phyloP scores from a whole-genome alignment of 257 asterid genomes.

The Rubia yunnanensis region DNA sequence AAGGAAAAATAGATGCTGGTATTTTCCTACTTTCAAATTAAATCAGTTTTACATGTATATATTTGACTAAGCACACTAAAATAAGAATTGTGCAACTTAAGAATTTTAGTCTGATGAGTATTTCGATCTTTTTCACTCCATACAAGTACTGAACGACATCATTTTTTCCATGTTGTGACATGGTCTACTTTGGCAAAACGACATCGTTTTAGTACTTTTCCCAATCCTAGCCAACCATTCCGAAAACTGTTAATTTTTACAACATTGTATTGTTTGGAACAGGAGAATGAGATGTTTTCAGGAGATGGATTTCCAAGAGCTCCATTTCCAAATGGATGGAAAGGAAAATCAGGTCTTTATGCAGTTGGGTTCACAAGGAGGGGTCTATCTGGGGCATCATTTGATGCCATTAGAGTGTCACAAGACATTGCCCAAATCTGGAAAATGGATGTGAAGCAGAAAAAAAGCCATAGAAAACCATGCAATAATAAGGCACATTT shows the following conservation, averaged over 20 bases:
- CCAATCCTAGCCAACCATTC: too few species aligned
- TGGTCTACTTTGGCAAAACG: too few species aligned
- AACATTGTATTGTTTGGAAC: not conserved
- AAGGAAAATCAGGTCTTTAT: constrained; percentile 73
- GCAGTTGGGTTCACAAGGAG: constrained; percentile 85
- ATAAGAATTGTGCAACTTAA: too few species aligned
- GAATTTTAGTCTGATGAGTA: too few species aligned
- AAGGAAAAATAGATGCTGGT: too few species aligned
- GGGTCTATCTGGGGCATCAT: constrained; percentile 81
- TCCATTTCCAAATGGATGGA: constrained; percentile 89
- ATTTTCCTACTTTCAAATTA: too few species aligned
- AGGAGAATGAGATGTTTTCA: constrained; percentile 69
- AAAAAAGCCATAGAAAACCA: constrained; percentile 11
- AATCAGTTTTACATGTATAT: too few species aligned
- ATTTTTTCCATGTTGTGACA: too few species aligned
- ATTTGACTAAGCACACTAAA: too few species aligned
- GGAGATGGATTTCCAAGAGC: constrained; percentile 60
- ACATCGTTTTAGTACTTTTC: too few species aligned
- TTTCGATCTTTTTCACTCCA: too few species aligned
- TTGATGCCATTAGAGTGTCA: constrained; percentile 67
- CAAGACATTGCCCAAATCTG: constrained; percentile 67
- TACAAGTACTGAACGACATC: too few species aligned
- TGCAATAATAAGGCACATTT: constrained; percentile 30
- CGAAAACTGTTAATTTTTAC: not conserved
- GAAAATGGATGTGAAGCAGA: constrained; percentile 56